phyloP scores from a whole-genome alignment of 2,329 filamentous ascomycete genomes.

The Penicillium sp. region DNA sequence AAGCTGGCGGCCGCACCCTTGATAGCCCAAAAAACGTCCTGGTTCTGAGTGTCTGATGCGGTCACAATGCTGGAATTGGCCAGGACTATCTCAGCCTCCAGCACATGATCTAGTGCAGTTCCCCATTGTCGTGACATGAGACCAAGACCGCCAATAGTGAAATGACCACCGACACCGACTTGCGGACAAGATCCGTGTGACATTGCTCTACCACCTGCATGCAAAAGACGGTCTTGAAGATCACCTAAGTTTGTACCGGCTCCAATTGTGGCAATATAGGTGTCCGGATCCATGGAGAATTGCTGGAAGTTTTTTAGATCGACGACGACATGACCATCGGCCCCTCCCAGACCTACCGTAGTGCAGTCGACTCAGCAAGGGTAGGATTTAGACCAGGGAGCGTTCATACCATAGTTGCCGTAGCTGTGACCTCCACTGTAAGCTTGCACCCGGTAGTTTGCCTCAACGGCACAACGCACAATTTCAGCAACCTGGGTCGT shows the following conservation, averaged over 20 bases:
- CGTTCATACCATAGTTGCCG: slow-evolving; percentile 41
- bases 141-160: slow-evolving; percentile 40
- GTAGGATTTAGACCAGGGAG: background rate
- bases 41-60: slow-evolving; percentile 26
- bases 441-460: slow-evolving; percentile 18
- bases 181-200: slow-evolving; percentile 39
- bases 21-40: slow-evolving; percentile 35
- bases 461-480: slow-evolving; percentile 15
- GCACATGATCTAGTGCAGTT: slow-evolving; percentile 50
- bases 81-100: slow-evolving; percentile 49
- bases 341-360: slow-evolving; percentile 31
- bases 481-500: slow-evolving; percentile 16
- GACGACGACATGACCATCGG: slow-evolving; percentile 30
- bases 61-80: slow-evolving; percentile 36
- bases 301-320: slow-evolving; percentile 30
- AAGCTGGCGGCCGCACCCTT: slow-evolving; percentile 38
- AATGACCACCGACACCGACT: slow-evolving; percentile 41
- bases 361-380: background rate
- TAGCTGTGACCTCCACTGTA: slow-evolving; percentile 24
- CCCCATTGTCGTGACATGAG: slow-evolving; percentile 50
- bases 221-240: slow-evolving; percentile 29
- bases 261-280: slow-evolving; percentile 34
- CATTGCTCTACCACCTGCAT: slow-evolving; percentile 32
- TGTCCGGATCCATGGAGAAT: slow-evolving; percentile 31
- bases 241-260: slow-evolving; percentile 34